A percentile compares a stretch with the other conserved stretches of the same genome.
Evolutionary conservation across 208 protist genomes (phyloP).

Genomic region (Naegleria fowleri): DNA sequence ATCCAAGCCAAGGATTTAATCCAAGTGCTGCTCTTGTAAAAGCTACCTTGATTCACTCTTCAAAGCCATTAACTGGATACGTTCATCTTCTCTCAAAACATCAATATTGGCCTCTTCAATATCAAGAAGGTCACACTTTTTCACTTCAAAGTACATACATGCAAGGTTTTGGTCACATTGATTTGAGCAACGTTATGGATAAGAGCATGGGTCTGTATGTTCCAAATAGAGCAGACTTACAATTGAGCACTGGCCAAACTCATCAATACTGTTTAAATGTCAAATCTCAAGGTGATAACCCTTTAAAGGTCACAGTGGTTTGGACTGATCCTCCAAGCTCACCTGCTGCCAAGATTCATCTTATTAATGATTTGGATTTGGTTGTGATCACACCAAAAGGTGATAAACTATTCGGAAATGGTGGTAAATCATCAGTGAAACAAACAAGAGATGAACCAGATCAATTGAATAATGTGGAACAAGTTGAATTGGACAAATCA

Average conservation of each 20-base stretch:
- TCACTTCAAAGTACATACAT: background rate
- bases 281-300: background rate
- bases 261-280: background rate
- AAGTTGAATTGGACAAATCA: background rate
- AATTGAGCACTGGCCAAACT: background rate
- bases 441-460: background rate
- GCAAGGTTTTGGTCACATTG: conserved; percentile 11
- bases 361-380: conserved; percentile 23
- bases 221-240: background rate
- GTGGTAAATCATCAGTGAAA: background rate
- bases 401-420: background rate
- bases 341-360: background rate
- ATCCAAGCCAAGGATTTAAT: background rate
- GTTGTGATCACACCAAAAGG: background rate
- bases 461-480: background rate
- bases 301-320: background rate
- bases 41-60: conserved; percentile 45
- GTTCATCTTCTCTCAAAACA: background rate
- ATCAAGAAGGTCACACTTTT: background rate
- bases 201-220: background rate
- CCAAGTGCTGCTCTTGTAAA: conserved; percentile 51
- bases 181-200: background rate
- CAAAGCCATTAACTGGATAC: conserved; percentile 25
- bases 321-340: conserved; percentile 7
- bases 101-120: conserved; percentile 6